Base-by-base conservation (phyloP, 176 grass and related monocot genomes). In the Cymbopogon citratus region DNA sequence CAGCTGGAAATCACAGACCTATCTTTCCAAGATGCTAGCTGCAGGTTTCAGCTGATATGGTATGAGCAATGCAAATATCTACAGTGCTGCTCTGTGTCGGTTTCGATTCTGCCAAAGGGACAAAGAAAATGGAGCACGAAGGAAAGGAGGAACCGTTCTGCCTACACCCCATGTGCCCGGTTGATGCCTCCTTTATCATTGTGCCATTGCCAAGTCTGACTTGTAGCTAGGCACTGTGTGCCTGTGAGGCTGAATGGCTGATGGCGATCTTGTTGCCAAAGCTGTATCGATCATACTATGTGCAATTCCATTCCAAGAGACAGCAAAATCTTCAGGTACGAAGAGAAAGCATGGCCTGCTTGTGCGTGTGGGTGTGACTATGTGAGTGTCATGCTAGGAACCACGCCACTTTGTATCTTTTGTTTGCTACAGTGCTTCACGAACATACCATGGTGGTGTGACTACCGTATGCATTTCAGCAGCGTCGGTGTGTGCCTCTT, bases 51-150 rank as follows among this genome's bases (percentile, higher is more conserved):
- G 61, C 48, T 56, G 23, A 9, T 31, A 70, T n/a, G 43, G 16
- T 24, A 36, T 57, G 73, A 26, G 80, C 63, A 33, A 31, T 69
- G 19, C 24, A n/a, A n/a, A 18, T 41, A 67, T 56, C 63, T 29
- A 40, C 86, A 56, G 63, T 51, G 7, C 28, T 72, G 59, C 25
- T 74, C 27, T 73, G 41, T 63, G 67, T 80, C 79, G 57, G 54
- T 82, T 83, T 84, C 27, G 52, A 84, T 83, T 73, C 52, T 44
- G 64, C 64, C 83, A 75, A 68, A 63, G 72, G 83, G 66, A 81
- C 83, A 77, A 48, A 41, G 54, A 77, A 81, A 81, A 85, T 48
- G 56, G 72, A 72, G 56, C 78, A 85, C 72, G 13, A 80, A 45
- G 46, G 59, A 74, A 83, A 79, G 65, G 72, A 25, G 77, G 52